Evolutionary conservation across 495 filamentous ascomycete species (phyloP).

Genomic region (Jackrogersella minutella): DNA sequence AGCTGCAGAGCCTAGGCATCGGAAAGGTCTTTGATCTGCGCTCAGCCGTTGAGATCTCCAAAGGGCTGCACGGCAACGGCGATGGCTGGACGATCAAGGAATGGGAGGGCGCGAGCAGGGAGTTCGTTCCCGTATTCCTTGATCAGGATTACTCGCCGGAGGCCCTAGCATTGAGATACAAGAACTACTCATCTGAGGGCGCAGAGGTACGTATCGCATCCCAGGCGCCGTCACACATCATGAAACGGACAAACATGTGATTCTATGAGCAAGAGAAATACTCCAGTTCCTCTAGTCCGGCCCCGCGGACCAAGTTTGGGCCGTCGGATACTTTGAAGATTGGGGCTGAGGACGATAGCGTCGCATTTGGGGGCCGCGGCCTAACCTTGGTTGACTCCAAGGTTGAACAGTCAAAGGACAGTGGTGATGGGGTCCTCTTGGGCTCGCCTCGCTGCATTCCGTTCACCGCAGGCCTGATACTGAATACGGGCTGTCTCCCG

Average conservation of each 20-base stretch:
- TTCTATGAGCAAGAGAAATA: background rate
- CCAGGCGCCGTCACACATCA: background rate
- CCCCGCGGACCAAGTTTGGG: background rate
- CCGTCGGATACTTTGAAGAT: slow-evolving; percentile 3
- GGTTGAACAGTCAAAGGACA: slow-evolving; percentile 3
- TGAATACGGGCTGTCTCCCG: slow-evolving; percentile 4
- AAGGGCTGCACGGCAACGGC: slow-evolving; percentile 35
- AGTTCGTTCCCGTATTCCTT: slow-evolving; percentile 67
- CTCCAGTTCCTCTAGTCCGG: slow-evolving; percentile 11
- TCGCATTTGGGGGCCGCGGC: slow-evolving; percentile 27
- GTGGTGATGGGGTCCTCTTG: slow-evolving; percentile 28
- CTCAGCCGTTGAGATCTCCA: slow-evolving; percentile 59
- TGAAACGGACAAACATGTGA: background rate
- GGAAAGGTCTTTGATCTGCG: slow-evolving; percentile 72
- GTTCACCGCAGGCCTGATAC: slow-evolving; percentile 6
- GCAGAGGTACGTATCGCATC: slow-evolving; percentile 51
- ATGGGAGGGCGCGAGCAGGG: slow-evolving; percentile 58
- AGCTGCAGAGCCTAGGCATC: slow-evolving; percentile 64
- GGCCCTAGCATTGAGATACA: slow-evolving; percentile 57
- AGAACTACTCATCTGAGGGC: slow-evolving; percentile 53
- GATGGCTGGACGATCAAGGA: slow-evolving; percentile 46
- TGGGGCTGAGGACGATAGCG: slow-evolving; percentile 1
- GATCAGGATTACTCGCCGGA: slow-evolving; percentile 65
- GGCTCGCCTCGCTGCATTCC: slow-evolving; percentile 17
- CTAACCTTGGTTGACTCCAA: slow-evolving; percentile 6